Base-by-base conservation (phyloP, 2,329 filamentous ascomycete species). In the Knufia petricola region DNA sequence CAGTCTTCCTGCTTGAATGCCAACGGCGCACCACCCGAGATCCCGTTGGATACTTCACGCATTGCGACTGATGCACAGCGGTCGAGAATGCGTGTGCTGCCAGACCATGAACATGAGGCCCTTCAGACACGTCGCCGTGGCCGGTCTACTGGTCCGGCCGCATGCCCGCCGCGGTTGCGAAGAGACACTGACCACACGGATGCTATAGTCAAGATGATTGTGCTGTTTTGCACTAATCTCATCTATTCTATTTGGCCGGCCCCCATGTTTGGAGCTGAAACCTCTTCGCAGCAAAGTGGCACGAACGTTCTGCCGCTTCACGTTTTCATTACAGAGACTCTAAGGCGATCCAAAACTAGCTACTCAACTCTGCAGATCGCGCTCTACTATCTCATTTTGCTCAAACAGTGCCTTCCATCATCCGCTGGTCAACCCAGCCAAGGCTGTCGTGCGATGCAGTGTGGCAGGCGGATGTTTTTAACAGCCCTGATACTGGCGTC, bases 221-320 rank as follows among this genome's bases (percentile, higher is more conserved):
- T 61, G 48, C 90, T 95, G 79, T 94, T 90, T 60, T 92, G 92
- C 46, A 92, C 92, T 48, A 87, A 95, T 68, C 94, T 96, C 66
- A 89, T 98, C 43, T 88, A 95, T 72, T 86, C 85, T 47, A 95
- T 98, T 61, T 98, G 92, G 92, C 89, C 90, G 37, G 94, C 90
- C 48, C 89, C 87, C 51, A 80, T 84, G 30, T 21, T 21, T 9
- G 44, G 23, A 17, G 19, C 44, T 4, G 41, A 44, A 3, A 8
- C 17, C 13, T 2, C 21, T 17, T 78, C 84, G 50, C 85, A 85
- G 66, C 81, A 82, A 60, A 82, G 76, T 59, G 77, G 76, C 63
- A 87, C 85, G 64, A 81, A 84, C 46, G 85, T 95, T 52, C 73
- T 98, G 57, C 89, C 90, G 51, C 75, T 98, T 60, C 85, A 89